Evolutionary conservation across 1,284 basidiomycete genomes (phyloP), one percentile per base, ranked within the genome.

Genomic region (Rhodotorula glutinis): DNA sequence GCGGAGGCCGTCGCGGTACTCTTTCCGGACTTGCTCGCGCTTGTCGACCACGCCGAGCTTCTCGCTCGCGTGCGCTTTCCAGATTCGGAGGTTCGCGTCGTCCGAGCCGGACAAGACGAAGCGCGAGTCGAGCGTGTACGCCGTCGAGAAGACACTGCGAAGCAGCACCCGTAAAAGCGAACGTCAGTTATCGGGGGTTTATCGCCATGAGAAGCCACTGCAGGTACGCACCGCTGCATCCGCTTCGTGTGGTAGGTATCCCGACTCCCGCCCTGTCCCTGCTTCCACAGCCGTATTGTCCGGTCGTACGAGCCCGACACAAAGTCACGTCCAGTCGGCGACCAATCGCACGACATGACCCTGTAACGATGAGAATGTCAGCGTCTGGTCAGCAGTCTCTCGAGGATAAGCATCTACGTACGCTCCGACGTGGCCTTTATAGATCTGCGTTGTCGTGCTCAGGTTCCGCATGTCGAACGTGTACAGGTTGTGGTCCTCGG

Each of bases 201-300:
- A n/a, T n/a, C n/a, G n/a, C n/a, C n/a, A n/a, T n/a, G n/a, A n/a
- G n/a, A n/a, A n/a, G n/a, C n/a, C n/a, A 29, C 46, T 23, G 3
- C 43, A 17, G 23, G n/a, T 43, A 75, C 78, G 60, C 60, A 91
- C 89, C 93, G 86, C 79, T 98, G 95, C 96, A 99, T 99, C 52
- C 96, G 90, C 81, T 98, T 98, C 30, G 92, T 95, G 80, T 98
- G 95, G 78, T 98, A 99, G 8, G 94, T 88, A 78, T 98, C 95
- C 27, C 91, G 87, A 4, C 85, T 84, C 64, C 87, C 86, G 4
- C 93, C 94, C 55, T 85, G 84, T 41, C 91, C 91, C 72, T 92
- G 87, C 72, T 89, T 88, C 95, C 95, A 99, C 77, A 98, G 85
- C 59, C 95, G 83, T 47, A 98, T 83, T 0, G 94, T 98, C 60